phyloP scores from a whole-genome alignment of 2,329 filamentous ascomycete genomes.

The Verticillium nubilum region DNA sequence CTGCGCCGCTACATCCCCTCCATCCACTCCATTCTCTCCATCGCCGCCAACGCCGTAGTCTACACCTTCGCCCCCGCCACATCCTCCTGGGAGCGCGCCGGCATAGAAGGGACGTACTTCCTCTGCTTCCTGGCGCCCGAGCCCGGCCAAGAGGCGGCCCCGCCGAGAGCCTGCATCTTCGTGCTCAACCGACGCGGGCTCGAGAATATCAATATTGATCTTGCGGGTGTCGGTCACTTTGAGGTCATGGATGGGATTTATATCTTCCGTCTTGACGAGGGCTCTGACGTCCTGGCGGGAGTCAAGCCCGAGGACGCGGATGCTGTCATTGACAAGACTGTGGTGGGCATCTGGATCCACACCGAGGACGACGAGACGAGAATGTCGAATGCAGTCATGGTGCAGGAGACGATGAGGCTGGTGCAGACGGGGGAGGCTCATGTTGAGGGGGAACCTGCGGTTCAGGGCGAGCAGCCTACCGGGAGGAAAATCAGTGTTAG shows the following conservation, averaged over 20 bases:
- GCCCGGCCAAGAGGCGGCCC: slow-evolving; percentile 14
- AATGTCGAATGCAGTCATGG: slow-evolving; percentile 31
- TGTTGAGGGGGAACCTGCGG: slow-evolving; percentile 4
- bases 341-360: slow-evolving; percentile 52
- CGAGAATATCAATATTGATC: slow-evolving; percentile 63
- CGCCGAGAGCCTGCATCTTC: slow-evolving; percentile 54
- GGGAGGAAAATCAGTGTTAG: slow-evolving; percentile 30
- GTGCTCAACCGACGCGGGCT: slow-evolving; percentile 68
- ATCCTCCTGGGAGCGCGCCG: slow-evolving; percentile 75
- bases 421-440: slow-evolving; percentile 13
- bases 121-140: slow-evolving; percentile 61
- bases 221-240: slow-evolving; percentile 56
- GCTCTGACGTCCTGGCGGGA: slow-evolving; percentile 3
- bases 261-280: slow-evolving; percentile 39
- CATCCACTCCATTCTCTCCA: slow-evolving; percentile 67
- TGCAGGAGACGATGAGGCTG: slow-evolving; percentile 35
- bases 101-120: slow-evolving; percentile 84
- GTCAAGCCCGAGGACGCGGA: slow-evolving; percentile 8
- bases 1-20: slow-evolving; percentile 75
- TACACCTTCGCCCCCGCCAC: slow-evolving; percentile 69
- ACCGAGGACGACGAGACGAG: slow-evolving; percentile 40
- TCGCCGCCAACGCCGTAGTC: slow-evolving; percentile 80
- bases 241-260: slow-evolving; percentile 56
- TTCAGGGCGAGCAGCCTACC: slow-evolving; percentile 13
- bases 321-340: slow-evolving; percentile 19